phyloP scores from a whole-genome alignment of 148 eudicot species.

The Chenopodium berlandieri region DNA sequence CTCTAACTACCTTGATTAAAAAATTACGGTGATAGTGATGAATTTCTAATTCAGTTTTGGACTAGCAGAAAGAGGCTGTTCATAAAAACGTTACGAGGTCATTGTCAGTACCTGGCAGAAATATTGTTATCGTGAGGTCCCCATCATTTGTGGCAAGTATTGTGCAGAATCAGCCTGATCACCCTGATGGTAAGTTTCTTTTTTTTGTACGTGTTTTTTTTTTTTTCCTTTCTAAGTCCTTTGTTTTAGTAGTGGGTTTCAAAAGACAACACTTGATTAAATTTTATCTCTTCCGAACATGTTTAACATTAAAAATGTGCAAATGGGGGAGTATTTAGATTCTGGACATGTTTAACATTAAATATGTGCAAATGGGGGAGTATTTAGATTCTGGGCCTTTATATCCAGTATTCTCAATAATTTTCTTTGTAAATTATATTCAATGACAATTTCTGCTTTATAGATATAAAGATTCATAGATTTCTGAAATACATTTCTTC shows the following conservation, averaged over 20 bases:
- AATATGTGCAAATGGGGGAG: not conserved
- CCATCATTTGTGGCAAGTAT: conserved; percentile 46
- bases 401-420: not conserved
- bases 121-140: conserved; percentile 70
- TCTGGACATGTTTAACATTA: not conserved
- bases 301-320: not conserved
- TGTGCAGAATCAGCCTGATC: conserved; percentile 41
- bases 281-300: not conserved
- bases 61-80: conserved; percentile 44
- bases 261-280: not conserved
- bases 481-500: not conserved
- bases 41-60: not conserved
- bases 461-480: not conserved
- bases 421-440: not conserved
- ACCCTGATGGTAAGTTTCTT: conserved; percentile 42
- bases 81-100: conserved; percentile 59
- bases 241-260: not conserved
- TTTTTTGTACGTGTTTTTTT: not conserved
- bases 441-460: not conserved
- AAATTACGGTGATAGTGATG: not conserved
- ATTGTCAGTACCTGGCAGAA: conserved; percentile 70
- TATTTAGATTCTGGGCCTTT: not conserved
- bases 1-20: not conserved
- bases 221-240: not conserved
- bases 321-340: too few species aligned